Conservation (phyloP, 1,139 yeast genomes). For the Geotrichum europaeum region DNA sequence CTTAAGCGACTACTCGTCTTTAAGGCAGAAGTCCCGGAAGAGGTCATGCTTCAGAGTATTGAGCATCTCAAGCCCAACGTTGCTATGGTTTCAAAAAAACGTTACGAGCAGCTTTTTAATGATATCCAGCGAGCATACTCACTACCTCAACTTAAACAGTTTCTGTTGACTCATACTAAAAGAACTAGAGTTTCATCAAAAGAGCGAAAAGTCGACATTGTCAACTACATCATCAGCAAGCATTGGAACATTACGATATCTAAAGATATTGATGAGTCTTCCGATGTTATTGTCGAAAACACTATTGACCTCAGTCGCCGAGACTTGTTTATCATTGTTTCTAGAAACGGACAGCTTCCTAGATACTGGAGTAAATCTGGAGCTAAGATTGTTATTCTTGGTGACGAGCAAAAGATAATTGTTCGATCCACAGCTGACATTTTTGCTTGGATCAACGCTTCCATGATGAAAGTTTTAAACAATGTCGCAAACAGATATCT, state of each 20-base stretch:
- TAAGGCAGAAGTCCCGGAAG: slow-evolving; percentile 29
- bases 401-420: slow-evolving; percentile 35
- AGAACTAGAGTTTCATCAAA: slow-evolving; percentile 10
- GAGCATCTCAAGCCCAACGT: slow-evolving; percentile 33
- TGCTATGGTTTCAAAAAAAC: slow-evolving; percentile 28
- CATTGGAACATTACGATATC: slow-evolving; percentile 41
- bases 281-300: slow-evolving; percentile 40
- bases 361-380: slow-evolving; percentile 52
- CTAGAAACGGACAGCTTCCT: slow-evolving; percentile 44
- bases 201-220: slow-evolving; percentile 21
- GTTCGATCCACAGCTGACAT: slow-evolving; percentile 36
- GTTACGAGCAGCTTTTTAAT: slow-evolving; percentile 30
- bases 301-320: slow-evolving; percentile 38
- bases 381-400: slow-evolving; percentile 44
- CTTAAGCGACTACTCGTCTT: slow-evolving; percentile 34
- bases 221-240: slow-evolving; percentile 33
- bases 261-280: slow-evolving; percentile 34
- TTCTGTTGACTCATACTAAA: slow-evolving; percentile 16
- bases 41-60: slow-evolving; percentile 30
- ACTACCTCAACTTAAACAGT: slow-evolving; percentile 33
- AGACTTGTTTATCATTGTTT: slow-evolving; percentile 47
- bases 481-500: slow-evolving; percentile 22
- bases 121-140: slow-evolving; percentile 33
- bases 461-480: slow-evolving; percentile 27
- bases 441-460: slow-evolving; percentile 35